Evolutionary conservation across 192 early-diverging fungal genomes (phyloP).

Genomic region (Entomortierella lignicola): DNA sequence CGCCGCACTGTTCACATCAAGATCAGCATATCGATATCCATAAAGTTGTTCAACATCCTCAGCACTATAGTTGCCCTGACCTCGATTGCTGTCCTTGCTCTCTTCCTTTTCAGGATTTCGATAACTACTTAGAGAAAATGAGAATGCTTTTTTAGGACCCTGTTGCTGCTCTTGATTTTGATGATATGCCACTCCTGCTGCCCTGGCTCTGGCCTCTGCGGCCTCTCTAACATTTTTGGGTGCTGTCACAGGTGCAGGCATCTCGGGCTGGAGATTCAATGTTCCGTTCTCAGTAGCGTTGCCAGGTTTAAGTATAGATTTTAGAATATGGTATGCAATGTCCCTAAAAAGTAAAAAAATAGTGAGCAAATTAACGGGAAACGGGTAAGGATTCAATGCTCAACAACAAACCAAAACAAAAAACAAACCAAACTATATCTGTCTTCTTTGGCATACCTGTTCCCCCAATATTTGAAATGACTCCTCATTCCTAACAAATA

Average conservation of each 20-base stretch:
- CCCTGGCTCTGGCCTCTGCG: slow-evolving; percentile 41
- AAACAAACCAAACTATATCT: too few relatives aligned
- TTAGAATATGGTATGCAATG: slow-evolving; percentile 44
- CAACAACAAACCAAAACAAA: too few relatives aligned
- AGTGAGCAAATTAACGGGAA: too few relatives aligned
- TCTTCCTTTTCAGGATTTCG: background rate
- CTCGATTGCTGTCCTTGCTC: background rate
- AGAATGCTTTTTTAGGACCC: slow-evolving; percentile 20
- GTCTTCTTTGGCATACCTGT: slow-evolving; percentile 32
- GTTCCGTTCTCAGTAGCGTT: background rate
- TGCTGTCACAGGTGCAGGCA: slow-evolving; percentile 29
- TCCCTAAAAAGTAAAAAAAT: too few relatives aligned
- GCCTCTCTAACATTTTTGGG: slow-evolving; percentile 28
- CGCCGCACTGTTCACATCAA: slow-evolving; percentile 33
- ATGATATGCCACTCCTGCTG: slow-evolving; percentile 9
- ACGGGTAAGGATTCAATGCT: too few relatives aligned
- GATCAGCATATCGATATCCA: slow-evolving; percentile 33
- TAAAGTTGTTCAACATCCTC: slow-evolving; percentile 18
- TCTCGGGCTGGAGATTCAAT: slow-evolving; percentile 24
- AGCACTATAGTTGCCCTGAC: background rate
- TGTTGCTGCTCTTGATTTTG: background rate
- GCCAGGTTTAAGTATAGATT: slow-evolving; percentile 16
- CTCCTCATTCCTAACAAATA: slow-evolving; percentile 63
- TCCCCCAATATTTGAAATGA: slow-evolving; percentile 68
- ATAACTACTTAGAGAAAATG: slow-evolving; percentile 5